Conservation (phyloP, 2,329 filamentous ascomycete species). For the Lecanicillium sp. region DNA sequence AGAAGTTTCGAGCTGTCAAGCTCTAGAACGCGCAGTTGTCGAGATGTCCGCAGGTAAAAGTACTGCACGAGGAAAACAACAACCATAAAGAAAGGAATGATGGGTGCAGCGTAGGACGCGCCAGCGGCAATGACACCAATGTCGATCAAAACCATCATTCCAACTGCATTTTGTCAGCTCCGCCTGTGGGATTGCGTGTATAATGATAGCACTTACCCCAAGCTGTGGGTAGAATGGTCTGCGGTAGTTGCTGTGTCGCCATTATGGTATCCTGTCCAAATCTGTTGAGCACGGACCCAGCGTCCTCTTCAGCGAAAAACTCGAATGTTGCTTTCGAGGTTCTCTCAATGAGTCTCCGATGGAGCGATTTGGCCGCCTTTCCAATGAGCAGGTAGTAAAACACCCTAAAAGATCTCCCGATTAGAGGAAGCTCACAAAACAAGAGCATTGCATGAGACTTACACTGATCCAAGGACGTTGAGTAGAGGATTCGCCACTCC, state of each 20-base stretch:
- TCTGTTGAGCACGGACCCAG: constrained; percentile 12
- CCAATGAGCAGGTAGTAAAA: neutral
- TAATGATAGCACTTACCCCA: neutral
- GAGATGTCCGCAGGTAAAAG: constrained; percentile 30
- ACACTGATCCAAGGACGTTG: neutral
- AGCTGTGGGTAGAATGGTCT: constrained; percentile 17
- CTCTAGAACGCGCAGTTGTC: constrained; percentile 31
- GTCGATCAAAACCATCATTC: constrained; percentile 19
- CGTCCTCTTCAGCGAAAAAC: constrained; percentile 16
- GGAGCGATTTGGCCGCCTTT: neutral
- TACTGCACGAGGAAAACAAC: constrained; percentile 25
- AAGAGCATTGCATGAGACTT: no score
- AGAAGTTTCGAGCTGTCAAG: constrained; percentile 29
- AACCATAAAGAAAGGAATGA: constrained; percentile 21
- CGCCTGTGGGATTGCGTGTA: no score
- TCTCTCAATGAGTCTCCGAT: neutral
- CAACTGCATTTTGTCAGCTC: constrained; percentile 19
- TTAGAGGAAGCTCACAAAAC: neutral
- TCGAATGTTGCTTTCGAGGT: constrained; percentile 14
- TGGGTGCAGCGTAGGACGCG: constrained; percentile 25
- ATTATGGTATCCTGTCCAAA: constrained; percentile 25
- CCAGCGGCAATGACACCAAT: constrained; percentile 18
- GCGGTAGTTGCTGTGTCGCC: constrained; percentile 21
- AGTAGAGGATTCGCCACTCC: neutral
- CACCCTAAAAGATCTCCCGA: neutral